These are phyloP conservation scores for Cutaneotrichosporon mucoides DNA, from an alignment of 1,284 basidiomycete species.

Conservation along the genomic window DNA sequence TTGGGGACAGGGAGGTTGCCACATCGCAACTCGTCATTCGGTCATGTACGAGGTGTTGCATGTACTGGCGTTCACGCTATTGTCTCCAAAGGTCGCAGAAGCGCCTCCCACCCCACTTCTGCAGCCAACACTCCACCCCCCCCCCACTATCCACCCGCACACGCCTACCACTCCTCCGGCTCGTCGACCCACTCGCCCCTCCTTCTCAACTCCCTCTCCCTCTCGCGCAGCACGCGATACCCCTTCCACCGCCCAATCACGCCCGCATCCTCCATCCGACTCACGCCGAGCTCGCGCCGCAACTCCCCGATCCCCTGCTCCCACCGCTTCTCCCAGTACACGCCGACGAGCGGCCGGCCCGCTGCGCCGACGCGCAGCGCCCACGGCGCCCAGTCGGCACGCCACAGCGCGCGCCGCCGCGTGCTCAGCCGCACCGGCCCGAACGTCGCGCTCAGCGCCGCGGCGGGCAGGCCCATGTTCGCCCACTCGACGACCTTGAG, in stretches of 20 bases:
- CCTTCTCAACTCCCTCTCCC: constrained; percentile 42
- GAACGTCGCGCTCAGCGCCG: constrained; percentile 73
- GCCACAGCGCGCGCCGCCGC: constrained; percentile 36
- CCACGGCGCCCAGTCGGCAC: constrained; percentile 78
- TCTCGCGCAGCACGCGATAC: constrained; percentile 47
- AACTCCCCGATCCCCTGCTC: constrained; percentile 73
- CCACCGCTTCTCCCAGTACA: constrained; percentile 97
- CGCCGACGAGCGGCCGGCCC: constrained; percentile 69
- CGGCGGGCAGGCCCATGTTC: constrained; percentile 87
- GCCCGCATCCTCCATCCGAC: constrained; percentile 26
- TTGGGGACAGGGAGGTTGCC: too few species aligned
- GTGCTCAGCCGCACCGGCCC: constrained; percentile 53
- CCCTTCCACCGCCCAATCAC: constrained; percentile 47
- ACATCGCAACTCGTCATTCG: too few species aligned
- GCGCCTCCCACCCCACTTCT: too few species aligned
- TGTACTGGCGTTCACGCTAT: too few species aligned
- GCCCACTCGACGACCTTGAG: constrained; percentile 91
- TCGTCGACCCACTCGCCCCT: constrained; percentile 48
- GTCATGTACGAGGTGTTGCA: too few species aligned
- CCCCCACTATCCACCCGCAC: too few species aligned
- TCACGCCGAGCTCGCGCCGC: constrained; percentile 73
- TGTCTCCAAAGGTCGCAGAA: too few species aligned
- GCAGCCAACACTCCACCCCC: too few species aligned
- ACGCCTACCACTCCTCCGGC: constrained; percentile 45
- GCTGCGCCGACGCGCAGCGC: constrained; percentile 76